Conservation (phyloP, 495 filamentous ascomycete species). For the Aspergillus incahuasiensis region DNA sequence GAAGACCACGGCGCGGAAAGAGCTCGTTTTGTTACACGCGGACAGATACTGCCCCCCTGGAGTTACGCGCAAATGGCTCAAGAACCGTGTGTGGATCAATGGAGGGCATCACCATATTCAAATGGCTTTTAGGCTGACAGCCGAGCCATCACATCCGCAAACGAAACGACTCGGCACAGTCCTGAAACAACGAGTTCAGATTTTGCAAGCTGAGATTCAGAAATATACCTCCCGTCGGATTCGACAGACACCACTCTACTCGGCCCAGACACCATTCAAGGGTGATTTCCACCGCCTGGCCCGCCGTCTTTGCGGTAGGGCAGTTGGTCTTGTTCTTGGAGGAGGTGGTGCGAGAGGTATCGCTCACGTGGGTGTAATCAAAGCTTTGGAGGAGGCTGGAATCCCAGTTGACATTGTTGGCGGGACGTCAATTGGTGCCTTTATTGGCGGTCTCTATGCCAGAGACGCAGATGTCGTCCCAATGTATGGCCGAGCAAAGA, state of each 20-base stretch:
- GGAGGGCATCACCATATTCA: conserved; percentile 98
- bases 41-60: conserved; percentile 86
- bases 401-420: conserved; percentile 96
- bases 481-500: conserved; percentile 94
- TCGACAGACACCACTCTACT: conserved; percentile 82
- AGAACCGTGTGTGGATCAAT: conserved; percentile 95
- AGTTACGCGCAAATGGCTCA: conserved; percentile 80
- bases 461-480: conserved; percentile 95
- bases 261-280: conserved; percentile 87
- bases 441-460: conserved; percentile 92
- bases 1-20: conserved; percentile 94
- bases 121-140: conserved; percentile 80
- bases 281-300: conserved; percentile 94
- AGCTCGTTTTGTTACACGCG: conserved; percentile 86
- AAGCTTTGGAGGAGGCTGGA: conserved; percentile 91
- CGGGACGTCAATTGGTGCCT: conserved; percentile 95
- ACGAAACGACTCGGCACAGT: conserved; percentile 76
- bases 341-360: conserved; percentile 92
- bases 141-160: conserved; percentile 72
- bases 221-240: conserved; percentile 90
- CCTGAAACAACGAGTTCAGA: conserved; percentile 88
- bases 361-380: conserved; percentile 86
- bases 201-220: conserved; percentile 92
- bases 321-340: conserved; percentile 88
- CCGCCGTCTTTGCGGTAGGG: conserved; percentile 85